Base-by-base conservation (phyloP, 1,284 basidiomycete species). In the Irpex sp. region DNA sequence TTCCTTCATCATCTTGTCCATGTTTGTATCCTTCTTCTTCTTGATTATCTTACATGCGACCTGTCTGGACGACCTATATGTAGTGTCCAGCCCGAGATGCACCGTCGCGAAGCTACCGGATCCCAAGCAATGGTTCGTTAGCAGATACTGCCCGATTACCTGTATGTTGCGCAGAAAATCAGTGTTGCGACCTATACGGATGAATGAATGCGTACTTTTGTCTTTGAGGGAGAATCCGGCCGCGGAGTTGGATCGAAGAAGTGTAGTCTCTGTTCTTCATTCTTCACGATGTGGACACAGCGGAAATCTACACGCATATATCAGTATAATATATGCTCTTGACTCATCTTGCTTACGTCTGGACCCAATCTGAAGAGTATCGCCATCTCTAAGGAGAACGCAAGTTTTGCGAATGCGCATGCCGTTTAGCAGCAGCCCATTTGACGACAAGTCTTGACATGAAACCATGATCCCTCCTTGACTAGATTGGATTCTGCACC, bases 1-100 rank as follows among this genome's bases (percentile, higher is more conserved):
- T 75, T 95, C 93, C 68, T 88, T 89, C 81, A 86, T 84, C 15
- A 92, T 84, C 67, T 86, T 85, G 13, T 76, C 81, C 46, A 85
- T 70, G 57, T 88, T 87, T 39, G 78, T 77, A 31, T 81, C 82
- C 51, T 80, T 81, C 65, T 82, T 86, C 37, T 81, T 80, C 64
- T 82, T 83, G 67, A 94, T 88, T 58, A 86, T 91, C 74, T 95
- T 95, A 76, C 91, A 92, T 6, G 93, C 93, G 31, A 92, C 89
- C 74, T 94, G 93, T 55, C 85, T 81, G 66, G 83, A 78, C 37
- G 79, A 81, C n/a, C 74, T 69, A 4, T 62, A 50, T 4, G 59
- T 59, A 3, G 79, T 80, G 68, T 92, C 88, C 60, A 89, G 78
- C 11, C 90, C 90, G 36, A 94, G 82, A 70, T 93, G 86, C 1